Percentiles rank a stretch among this genome's conserved stretches.
phyloP scores from a whole-genome alignment of 164 flowering plant species.

The Brasenia schreberi region DNA sequence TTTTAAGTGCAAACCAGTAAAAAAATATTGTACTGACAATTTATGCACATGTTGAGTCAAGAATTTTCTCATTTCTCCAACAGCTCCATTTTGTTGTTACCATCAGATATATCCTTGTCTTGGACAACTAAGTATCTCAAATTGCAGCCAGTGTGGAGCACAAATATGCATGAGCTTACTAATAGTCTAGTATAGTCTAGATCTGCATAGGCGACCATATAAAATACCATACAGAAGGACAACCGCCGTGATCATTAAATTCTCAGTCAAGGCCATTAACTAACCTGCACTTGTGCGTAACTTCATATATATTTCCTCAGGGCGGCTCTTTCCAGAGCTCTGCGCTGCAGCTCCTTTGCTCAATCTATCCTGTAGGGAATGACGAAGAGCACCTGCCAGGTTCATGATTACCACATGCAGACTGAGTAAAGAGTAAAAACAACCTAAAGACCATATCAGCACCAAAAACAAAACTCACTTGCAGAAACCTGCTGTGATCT shows the following conservation, averaged over 20 bases:
- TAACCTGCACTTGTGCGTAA: conserved; percentile 92
- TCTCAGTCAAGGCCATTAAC: conserved; percentile 3
- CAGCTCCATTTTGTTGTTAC: too few relatives aligned
- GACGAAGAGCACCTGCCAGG: conserved; percentile 76
- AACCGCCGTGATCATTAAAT: neutral
- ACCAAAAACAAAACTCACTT: conserved; percentile 38
- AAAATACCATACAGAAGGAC: neutral
- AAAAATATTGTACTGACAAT: too few relatives aligned
- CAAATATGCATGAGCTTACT: too few relatives aligned
- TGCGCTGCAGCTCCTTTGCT: conserved; percentile 45
- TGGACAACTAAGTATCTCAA: too few relatives aligned
- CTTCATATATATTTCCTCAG: conserved; percentile 79
- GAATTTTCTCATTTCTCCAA: too few relatives aligned
- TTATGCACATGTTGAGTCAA: too few relatives aligned
- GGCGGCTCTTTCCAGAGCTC: conserved; percentile 44
- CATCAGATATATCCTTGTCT: too few relatives aligned
- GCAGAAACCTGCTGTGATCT: conserved; percentile 94
- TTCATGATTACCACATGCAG: neutral
- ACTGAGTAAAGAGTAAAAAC: too few relatives aligned
- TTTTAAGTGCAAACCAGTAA: too few relatives aligned
- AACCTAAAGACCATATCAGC: neutral
- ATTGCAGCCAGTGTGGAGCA: too few relatives aligned
- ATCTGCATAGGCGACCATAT: too few relatives aligned
- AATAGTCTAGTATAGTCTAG: too few relatives aligned
- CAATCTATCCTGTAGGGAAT: conserved; percentile 88